Evolutionary conservation across 108 stramenopile genomes (phyloP).

Genomic region (Stephanodiscus minutulus): DNA sequence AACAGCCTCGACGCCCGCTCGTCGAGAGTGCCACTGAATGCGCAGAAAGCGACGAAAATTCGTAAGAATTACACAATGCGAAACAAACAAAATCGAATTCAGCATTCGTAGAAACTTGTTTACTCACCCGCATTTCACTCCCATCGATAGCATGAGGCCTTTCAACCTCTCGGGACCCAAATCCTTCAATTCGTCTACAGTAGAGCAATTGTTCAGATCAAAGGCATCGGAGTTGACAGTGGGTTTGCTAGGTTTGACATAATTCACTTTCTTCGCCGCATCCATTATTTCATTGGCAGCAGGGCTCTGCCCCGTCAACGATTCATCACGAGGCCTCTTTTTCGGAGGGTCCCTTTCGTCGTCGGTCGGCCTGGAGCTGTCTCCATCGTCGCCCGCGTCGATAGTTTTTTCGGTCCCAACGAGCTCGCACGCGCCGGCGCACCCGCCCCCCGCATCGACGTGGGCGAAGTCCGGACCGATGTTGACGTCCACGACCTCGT

Average conservation of each 20-base stretch:
- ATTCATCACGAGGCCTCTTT: conserved; percentile 26
- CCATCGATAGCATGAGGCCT: conserved; percentile 77
- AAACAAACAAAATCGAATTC: conserved; percentile 7
- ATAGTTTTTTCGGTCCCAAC: conserved; percentile 21
- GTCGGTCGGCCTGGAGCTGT: conserved; percentile 1
- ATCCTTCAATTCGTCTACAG: conserved; percentile 57
- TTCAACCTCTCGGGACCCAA: conserved; percentile 91
- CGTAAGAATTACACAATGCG: neutral
- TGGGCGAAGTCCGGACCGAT: conserved; percentile 38
- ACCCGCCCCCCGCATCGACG: conserved; percentile 10
- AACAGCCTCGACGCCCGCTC: conserved; percentile 89
- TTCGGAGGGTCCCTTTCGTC: conserved; percentile 21
- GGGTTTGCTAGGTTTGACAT: conserved; percentile 1
- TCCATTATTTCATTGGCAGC: neutral
- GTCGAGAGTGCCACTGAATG: conserved; percentile 58
- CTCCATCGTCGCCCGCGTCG: conserved; percentile 14
- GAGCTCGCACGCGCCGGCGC: conserved; percentile 51
- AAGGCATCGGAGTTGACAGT: conserved; percentile 28
- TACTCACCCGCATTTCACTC: conserved; percentile 88
- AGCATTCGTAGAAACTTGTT: neutral
- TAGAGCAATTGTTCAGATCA: conserved; percentile 58
- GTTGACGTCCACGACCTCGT: conserved; percentile 69
- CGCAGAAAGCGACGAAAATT: neutral
- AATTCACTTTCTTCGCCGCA: neutral
- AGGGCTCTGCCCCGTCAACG: neutral